Percentiles rank a stretch among this genome's conserved stretches.
Conservation (phyloP, 805 yeast genomes). For the Yamadazyma tumulicola region DNA sequence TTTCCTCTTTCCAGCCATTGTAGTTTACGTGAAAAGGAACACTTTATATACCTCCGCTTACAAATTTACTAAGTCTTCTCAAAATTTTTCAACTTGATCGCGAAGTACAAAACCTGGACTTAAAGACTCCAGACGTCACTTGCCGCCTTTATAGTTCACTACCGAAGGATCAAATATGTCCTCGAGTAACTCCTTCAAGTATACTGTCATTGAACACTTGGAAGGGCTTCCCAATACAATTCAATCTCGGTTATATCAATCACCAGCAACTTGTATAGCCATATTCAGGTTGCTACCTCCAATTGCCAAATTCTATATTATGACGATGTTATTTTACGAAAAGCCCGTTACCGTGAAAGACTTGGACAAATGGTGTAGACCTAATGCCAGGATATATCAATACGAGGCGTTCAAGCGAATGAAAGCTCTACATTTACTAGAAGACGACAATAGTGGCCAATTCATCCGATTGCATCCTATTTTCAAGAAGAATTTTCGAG, state of each 20-base stretch:
- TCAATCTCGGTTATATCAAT: constrained; percentile 73
- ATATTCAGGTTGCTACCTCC: constrained; percentile 87
- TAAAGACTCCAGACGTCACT: no score
- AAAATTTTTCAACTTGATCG: no score
- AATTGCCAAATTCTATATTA: constrained; percentile 81
- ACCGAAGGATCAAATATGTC: neutral
- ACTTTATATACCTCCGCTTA: neutral
- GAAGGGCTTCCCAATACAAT: constrained; percentile 86
- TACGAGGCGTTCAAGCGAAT: constrained; percentile 78
- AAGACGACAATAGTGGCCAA: constrained; percentile 49
- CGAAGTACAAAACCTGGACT: no score
- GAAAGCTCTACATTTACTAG: constrained; percentile 69
- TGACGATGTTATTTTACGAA: constrained; percentile 82
- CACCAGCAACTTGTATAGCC: constrained; percentile 91
- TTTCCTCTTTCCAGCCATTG: constrained; percentile 13
- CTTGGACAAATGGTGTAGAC: constrained; percentile 73
- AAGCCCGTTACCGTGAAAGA: constrained; percentile 64
- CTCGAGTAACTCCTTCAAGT: constrained; percentile 7
- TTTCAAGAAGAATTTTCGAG: constrained; percentile 71
- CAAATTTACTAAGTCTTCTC: no score
- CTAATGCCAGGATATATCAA: constrained; percentile 54
- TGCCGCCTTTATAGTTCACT: no score
- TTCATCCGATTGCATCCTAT: constrained; percentile 61
- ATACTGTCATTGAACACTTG: constrained; percentile 78
- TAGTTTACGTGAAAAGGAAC: neutral